Base-by-base conservation (phyloP, 139 green algal genomes). In the Yamagishiella unicocca region DNA sequence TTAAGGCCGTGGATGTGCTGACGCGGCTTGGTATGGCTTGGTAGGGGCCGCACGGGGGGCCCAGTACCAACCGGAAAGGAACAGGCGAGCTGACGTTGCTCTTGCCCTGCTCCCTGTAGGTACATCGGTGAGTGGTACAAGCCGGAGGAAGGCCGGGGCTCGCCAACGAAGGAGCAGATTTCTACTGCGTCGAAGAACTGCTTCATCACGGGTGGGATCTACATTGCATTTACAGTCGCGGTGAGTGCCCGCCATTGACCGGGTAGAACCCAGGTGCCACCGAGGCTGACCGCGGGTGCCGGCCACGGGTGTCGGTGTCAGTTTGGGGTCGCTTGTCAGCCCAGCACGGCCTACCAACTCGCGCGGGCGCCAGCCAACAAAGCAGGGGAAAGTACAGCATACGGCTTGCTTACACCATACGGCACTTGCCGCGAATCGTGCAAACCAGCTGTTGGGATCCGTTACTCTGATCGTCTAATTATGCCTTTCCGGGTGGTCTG, bases 81-180 rank as follows among this genome's bases (percentile, higher is more conserved):
- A n/a, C n/a, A n/a, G n/a, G n/a, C n/a, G n/a, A n/a, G n/a, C n/a
- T n/a, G n/a, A 58, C 50, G 50, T 58, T 22, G 6, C 58, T 67
- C 14, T 33, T n/a, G 19, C 58, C 58, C 58, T 67, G 19, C 58
- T 9, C 46, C 42, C 27, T 74, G 40, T 42, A 85, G 78, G 55
- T 85, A 72, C 37, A 43, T 85, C 37, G 78, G 78, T 21, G 78
- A 85, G 38, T 85, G 78, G 78, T 85, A 85, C 78, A 62, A 72
- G 37, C 78, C 35, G 2, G 78, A 85, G 24, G 64, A 85, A 24
- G 78, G 78, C 38, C 78, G 78, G 4, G 78, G 78, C 7, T 85
- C 78, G 21, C 78, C 78, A 24, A 75, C 78, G 6, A 12, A 55
- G 24, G 78, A 85, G 14, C 78, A 85, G 62, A 85, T 85, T 31